Base-by-base conservation (phyloP, 2,329 filamentous ascomycete genomes). In the Colletotrichum tamarilloi region DNA sequence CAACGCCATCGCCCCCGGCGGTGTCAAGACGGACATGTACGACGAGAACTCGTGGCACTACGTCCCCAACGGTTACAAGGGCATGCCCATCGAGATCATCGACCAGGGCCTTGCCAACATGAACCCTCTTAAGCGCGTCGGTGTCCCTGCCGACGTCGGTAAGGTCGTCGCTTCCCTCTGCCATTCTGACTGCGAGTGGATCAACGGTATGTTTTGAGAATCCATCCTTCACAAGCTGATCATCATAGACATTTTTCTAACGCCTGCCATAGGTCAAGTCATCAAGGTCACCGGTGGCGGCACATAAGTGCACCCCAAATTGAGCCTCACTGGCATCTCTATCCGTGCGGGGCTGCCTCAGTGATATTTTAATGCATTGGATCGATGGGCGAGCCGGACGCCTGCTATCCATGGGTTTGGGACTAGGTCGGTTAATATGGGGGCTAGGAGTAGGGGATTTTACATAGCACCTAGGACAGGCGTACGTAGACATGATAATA, bases 1-100 rank as follows among this genome's bases (percentile, higher is more conserved):
- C 82, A 94, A 94, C 78, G 92, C 91, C 76, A 91, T 94, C 59
- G 92, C 92, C 2, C 92, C 92, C 1, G 92, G 92, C 68, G 92
- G 92, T 57, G 91, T 94, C 85, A 92, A 93, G 87, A 91, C 87
- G 56, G 93, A 95, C 81, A 95, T 95, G 93, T 95, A 92, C 84
- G 87, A 91, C 74, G 87, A 90, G 82, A 92, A 92, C 81, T 87
- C 90, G 28, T 92, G 90, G 90, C 88, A 90, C 79, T 92, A 92
- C 80, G 89, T 89, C 24, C 89, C 90, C 14, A 88, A 88, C 72
- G 88, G 87, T 67, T 83, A 84, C 77, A 84, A 86, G 77, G 85
- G 84, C 75, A 87, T 87, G 87, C 82, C 81, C 64, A 85, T 83
- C 75, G 85, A 87, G 63, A 85, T 84, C 67, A 91, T 91, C 76